These are phyloP conservation scores for Chaetomium sp. DNA, from an alignment of 2,329 filamentous ascomycete genomes.

Conservation along the genomic window DNA sequence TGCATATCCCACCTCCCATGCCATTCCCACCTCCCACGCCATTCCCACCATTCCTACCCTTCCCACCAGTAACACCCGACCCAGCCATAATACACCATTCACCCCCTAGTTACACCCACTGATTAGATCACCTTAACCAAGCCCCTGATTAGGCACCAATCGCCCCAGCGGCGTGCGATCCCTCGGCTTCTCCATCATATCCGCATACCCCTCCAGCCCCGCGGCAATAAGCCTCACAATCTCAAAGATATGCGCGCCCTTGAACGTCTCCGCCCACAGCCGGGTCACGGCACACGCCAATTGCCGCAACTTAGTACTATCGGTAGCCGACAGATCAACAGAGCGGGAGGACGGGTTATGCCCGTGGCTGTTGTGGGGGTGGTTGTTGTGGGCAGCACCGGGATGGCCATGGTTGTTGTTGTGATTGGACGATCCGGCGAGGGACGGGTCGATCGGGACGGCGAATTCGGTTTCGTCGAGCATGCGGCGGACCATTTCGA, in stretches of 20 bases:
- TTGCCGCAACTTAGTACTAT: slow-evolving; percentile 47
- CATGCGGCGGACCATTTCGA: slow-evolving; percentile 52
- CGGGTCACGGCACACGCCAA: slow-evolving; percentile 52
- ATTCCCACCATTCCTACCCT: too few relatives aligned
- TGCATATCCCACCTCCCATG: too few relatives aligned
- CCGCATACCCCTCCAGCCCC: slow-evolving; percentile 51
- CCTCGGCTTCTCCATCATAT: slow-evolving; percentile 48
- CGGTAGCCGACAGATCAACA: slow-evolving; percentile 39
- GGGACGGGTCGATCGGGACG: slow-evolving; percentile 51
- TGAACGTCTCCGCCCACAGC: slow-evolving; percentile 57
- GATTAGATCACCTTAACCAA: slow-evolving; percentile 13
- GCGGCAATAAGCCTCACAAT: slow-evolving; percentile 52
- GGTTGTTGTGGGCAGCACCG: neutral
- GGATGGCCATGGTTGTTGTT: slow-evolving; percentile 4
- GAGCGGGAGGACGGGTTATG: slow-evolving; percentile 30
- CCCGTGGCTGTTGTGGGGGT: slow-evolving; percentile 19
- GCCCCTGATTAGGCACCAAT: slow-evolving; percentile 17
- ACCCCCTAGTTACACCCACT: too few relatives aligned
- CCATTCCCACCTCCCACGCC: too few relatives aligned
- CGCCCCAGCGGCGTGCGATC: slow-evolving; percentile 40
- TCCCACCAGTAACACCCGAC: too few relatives aligned
- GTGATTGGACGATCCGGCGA: slow-evolving; percentile 33
- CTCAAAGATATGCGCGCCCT: slow-evolving; percentile 55
- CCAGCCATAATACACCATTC: too few relatives aligned
- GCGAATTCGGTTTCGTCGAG: slow-evolving; percentile 58